Evolutionary conservation across 805 yeast genomes (phyloP), one percentile per base, ranked within the genome.

Genomic region (Zygoascus biomembranicola): DNA sequence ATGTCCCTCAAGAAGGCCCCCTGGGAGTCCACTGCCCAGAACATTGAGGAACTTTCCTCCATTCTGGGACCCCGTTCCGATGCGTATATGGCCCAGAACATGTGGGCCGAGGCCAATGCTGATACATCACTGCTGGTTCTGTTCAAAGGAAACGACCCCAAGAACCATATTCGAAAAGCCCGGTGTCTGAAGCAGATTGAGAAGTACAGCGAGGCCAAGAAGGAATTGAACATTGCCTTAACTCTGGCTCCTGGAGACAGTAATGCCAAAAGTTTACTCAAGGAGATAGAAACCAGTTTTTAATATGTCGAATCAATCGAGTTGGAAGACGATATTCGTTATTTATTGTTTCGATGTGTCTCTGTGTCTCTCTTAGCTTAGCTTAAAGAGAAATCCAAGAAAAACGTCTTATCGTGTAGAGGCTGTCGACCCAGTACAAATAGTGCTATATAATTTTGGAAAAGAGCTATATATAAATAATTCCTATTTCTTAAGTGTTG

Each of bases 1-100:
- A 63, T 69, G 66, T 74, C 72, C 16, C 59, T 66, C 42, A 62
- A 67, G 42, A 66, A 77, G 45, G 69, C 74, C 9, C 60, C 65
- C 18, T 73, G 74, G 72, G 77, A 73, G 57, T 59, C 71, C 18
- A 60, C 68, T 8, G 60, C 56, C 45, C 56, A 57, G 35, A 60
- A 65, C 35, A 56, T 71, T 28, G 71, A 67, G 32, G 76, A 73
- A 55, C 60, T 69, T 32, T 51, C 65, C 35, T 52, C 52, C 42
- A 51, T 67, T 49, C 57, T 71, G 49, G 66, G 62, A 35, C 66
- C 67, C 37, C 63, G 77, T 23, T 68, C 75, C 45, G 74, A 72
- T 47, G 71, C 73, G 16, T 64, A 72, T 56, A 62, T 70, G 59
- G 64, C 64, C 5, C 57, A 60, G 51, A 57, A 61, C 44, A 48